phyloP scores from a whole-genome alignment of 108 stramenopile genomes.

The Stephanodiscus triporus region DNA sequence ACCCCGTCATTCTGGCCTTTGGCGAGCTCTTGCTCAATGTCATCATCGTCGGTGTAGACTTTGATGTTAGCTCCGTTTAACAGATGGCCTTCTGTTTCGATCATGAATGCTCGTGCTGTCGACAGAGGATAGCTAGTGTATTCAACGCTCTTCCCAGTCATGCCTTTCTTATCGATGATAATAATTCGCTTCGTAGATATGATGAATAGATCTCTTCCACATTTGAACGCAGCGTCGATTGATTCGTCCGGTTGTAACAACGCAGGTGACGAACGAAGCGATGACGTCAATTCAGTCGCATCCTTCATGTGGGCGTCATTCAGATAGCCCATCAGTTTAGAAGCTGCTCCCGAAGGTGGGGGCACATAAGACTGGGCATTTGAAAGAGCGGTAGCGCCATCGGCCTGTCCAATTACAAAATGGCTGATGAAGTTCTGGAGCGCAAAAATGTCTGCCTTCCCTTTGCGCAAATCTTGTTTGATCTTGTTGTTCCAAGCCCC shows the following conservation, averaged over 20 bases:
- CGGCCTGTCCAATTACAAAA: constrained; percentile 55
- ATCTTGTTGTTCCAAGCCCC: constrained; percentile 35
- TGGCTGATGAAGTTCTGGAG: constrained; percentile 65
- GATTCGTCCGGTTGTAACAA: constrained; percentile 63
- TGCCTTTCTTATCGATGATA: constrained; percentile 63
- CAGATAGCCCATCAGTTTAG: constrained; percentile 40
- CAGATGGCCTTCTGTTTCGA: constrained; percentile 65
- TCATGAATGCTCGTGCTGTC: constrained; percentile 21
- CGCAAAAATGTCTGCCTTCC: constrained; percentile 30
- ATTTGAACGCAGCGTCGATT: constrained; percentile 55
- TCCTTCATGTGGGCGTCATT: constrained; percentile 56
- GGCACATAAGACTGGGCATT: constrained; percentile 36
- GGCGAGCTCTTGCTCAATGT: constrained; percentile 48
- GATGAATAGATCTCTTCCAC: constrained; percentile 60
- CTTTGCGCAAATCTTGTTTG: constrained; percentile 29
- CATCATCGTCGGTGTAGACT: constrained; percentile 43
- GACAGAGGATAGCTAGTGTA: constrained; percentile 61
- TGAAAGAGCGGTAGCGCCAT: constrained; percentile 28
- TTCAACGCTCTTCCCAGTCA: constrained; percentile 63
- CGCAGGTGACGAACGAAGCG: constrained; percentile 54
- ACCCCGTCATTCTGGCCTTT: constrained; percentile 44
- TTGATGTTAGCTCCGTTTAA: constrained; percentile 44
- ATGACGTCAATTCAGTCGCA: constrained; percentile 41
- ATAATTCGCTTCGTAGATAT: constrained; percentile 63
- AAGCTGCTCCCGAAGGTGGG: constrained; percentile 28